Conservation (phyloP, 305 asterid genomes). For the Striga hermonthica region DNA sequence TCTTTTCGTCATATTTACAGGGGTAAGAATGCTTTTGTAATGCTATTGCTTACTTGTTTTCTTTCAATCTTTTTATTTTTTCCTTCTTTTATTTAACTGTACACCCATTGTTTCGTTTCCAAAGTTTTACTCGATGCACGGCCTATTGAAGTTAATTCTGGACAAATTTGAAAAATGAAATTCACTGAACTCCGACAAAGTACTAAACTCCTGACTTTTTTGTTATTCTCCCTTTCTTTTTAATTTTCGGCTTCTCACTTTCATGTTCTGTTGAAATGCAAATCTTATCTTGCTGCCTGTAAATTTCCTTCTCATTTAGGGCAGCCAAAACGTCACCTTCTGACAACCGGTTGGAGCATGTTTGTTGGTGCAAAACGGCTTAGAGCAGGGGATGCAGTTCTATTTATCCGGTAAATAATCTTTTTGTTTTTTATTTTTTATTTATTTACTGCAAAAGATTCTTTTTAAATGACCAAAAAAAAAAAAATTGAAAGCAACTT, state of each 20-base stretch:
- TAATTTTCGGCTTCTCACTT: not conserved
- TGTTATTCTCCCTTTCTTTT: not conserved
- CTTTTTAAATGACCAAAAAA: not conserved
- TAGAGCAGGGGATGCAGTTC: conserved; percentile 87
- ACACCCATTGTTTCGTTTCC: not conserved
- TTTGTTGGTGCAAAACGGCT: conserved; percentile 92
- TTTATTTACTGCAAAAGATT: too few relatives aligned
- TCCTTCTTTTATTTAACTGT: not conserved
- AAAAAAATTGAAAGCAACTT: not conserved
- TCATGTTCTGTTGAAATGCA: not conserved
- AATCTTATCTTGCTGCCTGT: not conserved
- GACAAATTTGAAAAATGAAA: not conserved
- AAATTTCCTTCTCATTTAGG: conserved; percentile 45
- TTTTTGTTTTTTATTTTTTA: not conserved
- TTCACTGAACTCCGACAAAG: too few relatives aligned
- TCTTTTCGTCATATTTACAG: conserved; percentile 90
- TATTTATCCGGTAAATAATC: conserved; percentile 65
- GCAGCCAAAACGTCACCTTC: conserved; percentile 90
- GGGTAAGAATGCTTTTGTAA: conserved; percentile 42
- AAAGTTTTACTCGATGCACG: too few relatives aligned
- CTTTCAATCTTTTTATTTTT: too few relatives aligned
- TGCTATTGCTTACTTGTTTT: too few relatives aligned
- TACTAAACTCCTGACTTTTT: not conserved
- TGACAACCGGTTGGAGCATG: conserved; percentile 97
- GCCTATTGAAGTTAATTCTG: not conserved